Evolutionary conservation across 2,329 filamentous ascomycete genomes (phyloP).

Genomic region (Colletotrichum horii): DNA sequence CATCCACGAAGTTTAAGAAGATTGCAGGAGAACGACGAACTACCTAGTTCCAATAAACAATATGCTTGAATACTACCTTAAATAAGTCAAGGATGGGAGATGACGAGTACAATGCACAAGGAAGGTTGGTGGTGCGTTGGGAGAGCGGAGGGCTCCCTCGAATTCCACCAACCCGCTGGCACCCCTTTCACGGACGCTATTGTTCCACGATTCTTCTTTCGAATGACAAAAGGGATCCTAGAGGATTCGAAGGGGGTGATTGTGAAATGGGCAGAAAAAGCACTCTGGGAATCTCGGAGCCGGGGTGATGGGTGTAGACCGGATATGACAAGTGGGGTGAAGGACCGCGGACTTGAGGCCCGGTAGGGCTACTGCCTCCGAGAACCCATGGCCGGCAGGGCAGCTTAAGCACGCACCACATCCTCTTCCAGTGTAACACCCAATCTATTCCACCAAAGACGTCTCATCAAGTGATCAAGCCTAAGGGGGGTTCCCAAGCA

Average conservation of each 20-base stretch:
- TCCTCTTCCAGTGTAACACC: constrained; percentile 12
- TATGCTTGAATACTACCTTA: neutral
- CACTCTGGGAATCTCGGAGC: neutral
- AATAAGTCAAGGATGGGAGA: neutral
- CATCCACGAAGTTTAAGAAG: neutral
- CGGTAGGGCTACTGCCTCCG: constrained; percentile 4
- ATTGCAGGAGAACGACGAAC: neutral
- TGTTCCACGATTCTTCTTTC: neutral
- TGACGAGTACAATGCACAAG: neutral
- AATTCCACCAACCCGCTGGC: constrained; percentile 1
- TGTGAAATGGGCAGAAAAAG: neutral
- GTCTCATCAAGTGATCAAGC: neutral
- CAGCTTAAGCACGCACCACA: neutral
- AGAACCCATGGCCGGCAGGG: neutral
- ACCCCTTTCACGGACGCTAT: neutral
- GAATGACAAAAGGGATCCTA: neutral
- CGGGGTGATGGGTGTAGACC: constrained; percentile 2
- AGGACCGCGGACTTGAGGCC: constrained; percentile 6
- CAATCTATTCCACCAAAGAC: constrained; percentile 11
- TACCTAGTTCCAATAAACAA: neutral
- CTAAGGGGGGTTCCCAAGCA: neutral
- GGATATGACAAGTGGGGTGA: constrained; percentile 4
- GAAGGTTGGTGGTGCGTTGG: neutral
- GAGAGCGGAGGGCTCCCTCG: neutral
- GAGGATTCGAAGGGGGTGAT: neutral